Conservation (phyloP, 2,329 filamentous ascomycete species). For the Coniochaeta sp. region DNA sequence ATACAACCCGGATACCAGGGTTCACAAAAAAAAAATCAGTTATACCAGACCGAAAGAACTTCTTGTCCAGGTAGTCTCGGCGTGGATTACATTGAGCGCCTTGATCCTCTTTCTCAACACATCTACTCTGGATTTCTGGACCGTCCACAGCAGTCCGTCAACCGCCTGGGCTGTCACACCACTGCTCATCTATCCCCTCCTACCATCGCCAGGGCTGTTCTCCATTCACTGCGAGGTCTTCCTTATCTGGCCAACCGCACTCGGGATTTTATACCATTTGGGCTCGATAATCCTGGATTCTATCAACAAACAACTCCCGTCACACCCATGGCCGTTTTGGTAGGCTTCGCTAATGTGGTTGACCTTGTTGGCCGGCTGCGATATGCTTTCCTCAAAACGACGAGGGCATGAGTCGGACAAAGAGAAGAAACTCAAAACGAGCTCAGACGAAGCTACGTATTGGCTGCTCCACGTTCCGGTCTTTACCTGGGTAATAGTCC, state of each 20-base stretch:
- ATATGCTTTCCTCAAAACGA: neutral
- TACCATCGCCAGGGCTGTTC: neutral
- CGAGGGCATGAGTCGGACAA: neutral
- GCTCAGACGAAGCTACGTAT: neutral
- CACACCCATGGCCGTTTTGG: neutral
- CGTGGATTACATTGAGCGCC: neutral
- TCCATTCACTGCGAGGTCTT: neutral
- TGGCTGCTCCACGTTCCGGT: neutral
- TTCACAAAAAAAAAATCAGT: neutral
- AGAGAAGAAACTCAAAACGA: neutral
- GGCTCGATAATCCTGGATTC: neutral
- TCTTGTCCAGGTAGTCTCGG: neutral
- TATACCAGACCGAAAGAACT: neutral
- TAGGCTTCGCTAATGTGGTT: neutral
- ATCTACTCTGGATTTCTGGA: slow-evolving; percentile 1
- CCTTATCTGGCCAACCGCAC: neutral
- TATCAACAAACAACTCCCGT: neutral
- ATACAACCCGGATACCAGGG: neutral
- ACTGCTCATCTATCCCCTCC: neutral
- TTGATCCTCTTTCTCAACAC: neutral
- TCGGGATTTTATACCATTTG: neutral
- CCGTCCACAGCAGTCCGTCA: slow-evolving; percentile 1
- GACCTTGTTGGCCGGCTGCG: neutral
- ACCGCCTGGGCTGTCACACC: slow-evolving; percentile 1
- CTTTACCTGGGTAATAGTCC: neutral